phyloP scores from a whole-genome alignment of 163 green algal genomes.

The Prototheca cutis region DNA sequence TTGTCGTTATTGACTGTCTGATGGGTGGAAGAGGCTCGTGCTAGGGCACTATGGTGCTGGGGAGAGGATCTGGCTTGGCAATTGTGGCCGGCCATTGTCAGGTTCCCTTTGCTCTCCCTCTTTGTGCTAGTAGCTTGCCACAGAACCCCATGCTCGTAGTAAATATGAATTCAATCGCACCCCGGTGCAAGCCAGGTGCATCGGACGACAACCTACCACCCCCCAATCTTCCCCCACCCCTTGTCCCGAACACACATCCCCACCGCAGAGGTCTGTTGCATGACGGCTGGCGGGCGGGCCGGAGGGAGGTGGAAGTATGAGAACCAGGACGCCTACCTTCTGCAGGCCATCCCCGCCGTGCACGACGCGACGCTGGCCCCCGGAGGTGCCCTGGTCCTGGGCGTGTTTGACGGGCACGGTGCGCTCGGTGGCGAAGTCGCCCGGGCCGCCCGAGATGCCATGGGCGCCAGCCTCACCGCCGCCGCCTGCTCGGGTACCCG shows the following conservation, averaged over 20 bases:
- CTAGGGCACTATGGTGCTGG: no score
- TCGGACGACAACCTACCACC: background rate
- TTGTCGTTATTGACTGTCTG: background rate
- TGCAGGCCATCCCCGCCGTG: conserved; percentile 5
- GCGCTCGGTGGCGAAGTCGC: background rate
- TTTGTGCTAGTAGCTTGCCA: background rate
- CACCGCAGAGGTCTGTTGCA: background rate
- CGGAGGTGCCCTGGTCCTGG: conserved; percentile 3
- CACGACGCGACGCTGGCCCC: background rate
- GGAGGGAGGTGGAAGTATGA: conserved; percentile 14
- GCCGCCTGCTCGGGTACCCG: background rate
- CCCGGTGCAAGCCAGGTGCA: background rate
- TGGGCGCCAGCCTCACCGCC: background rate
- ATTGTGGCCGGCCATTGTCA: background rate
- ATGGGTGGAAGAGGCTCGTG: background rate
- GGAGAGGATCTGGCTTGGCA: background rate
- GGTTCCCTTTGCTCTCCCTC: background rate
- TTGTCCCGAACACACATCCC: no score
- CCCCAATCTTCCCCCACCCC: background rate
- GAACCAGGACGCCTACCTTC: conserved; percentile 24
- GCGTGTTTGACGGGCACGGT: conserved; percentile 21
- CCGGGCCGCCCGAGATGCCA: conserved; percentile 6
- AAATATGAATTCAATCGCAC: background rate
- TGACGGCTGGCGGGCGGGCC: background rate
- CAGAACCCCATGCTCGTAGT: no score